Evolutionary conservation across 2,329 filamentous ascomycete species (phyloP).

Genomic region (Sporothrix schenckii): DNA sequence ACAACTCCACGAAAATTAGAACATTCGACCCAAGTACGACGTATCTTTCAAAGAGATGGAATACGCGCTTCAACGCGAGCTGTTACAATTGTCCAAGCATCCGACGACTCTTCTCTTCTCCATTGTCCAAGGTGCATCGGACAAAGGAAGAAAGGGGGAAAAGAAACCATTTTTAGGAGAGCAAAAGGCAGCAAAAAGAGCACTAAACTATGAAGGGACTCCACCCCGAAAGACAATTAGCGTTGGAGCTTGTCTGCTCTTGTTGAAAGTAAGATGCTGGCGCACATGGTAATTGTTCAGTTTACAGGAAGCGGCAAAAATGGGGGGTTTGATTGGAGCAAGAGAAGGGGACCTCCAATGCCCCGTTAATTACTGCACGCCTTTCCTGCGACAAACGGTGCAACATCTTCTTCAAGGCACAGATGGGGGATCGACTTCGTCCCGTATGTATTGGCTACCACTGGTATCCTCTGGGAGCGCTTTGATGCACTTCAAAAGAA

Average conservation of each 20-base stretch:
- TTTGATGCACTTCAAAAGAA: no score
- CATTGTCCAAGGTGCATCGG: background rate
- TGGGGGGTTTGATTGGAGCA: background rate
- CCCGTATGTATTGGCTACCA: slow-evolving; percentile 7
- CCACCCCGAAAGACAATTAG: background rate
- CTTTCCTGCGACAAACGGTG: background rate
- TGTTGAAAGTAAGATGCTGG: background rate
- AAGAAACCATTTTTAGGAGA: background rate
- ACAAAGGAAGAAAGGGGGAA: background rate
- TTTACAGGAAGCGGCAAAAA: background rate
- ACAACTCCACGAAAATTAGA: background rate
- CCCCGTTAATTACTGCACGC: background rate
- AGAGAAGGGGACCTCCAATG: background rate
- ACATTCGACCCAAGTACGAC: background rate
- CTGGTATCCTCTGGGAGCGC: background rate
- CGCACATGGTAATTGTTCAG: background rate
- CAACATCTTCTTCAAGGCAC: background rate
- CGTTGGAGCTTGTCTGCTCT: background rate
- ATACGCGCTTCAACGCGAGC: slow-evolving; percentile 14
- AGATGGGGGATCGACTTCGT: background rate
- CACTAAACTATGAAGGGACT: background rate
- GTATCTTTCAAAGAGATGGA: background rate
- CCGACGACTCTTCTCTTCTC: background rate
- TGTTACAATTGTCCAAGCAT: slow-evolving; percentile 12
- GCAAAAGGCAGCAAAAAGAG: background rate